Percentiles rank a stretch among this genome's conserved stretches.
These are phyloP conservation scores for Hanseniaspora mollemarum DNA, from an alignment of 805 yeast genomes.

Conservation along the genomic window DNA sequence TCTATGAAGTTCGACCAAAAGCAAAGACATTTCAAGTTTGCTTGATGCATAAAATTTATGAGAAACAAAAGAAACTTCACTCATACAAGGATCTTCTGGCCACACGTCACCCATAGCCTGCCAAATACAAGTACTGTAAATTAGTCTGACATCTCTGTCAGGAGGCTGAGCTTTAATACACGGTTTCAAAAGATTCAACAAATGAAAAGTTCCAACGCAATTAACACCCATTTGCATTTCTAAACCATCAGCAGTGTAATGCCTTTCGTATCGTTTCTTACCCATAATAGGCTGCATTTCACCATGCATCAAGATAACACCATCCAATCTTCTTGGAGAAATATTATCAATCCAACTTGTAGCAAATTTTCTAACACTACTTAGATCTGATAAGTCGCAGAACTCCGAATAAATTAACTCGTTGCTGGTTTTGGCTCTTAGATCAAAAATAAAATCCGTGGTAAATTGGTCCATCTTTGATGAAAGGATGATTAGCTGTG, in stretches of 20 bases:
- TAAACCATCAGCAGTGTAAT: constrained; percentile 65
- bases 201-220: constrained; percentile 69
- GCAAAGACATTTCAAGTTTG: constrained; percentile 61
- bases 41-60: constrained; percentile 74
- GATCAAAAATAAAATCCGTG: constrained; percentile 64
- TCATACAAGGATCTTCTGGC: constrained; percentile 53
- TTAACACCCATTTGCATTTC: constrained; percentile 78
- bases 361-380: constrained; percentile 77
- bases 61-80: constrained; percentile 39
- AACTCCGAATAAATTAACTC: constrained; percentile 78
- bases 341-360: constrained; percentile 85
- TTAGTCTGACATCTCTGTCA: constrained; percentile 80
- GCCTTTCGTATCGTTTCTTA: constrained; percentile 36
- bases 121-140: constrained; percentile 66
- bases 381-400: constrained; percentile 65
- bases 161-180: constrained; percentile 81
- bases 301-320: constrained; percentile 78
- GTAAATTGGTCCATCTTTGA: constrained; percentile 64
- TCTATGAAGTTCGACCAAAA: constrained; percentile 69
- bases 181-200: constrained; percentile 71
- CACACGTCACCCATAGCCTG: constrained; percentile 64
- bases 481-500: constrained; percentile 68
- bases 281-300: constrained; percentile 61
- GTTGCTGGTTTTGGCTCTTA: constrained; percentile 60
- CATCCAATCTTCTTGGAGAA: constrained; percentile 86